Evolutionary conservation across 2,329 filamentous ascomycete genomes (phyloP), one percentile per base, ranked within the genome.

Genomic region (Nemania serpens): DNA sequence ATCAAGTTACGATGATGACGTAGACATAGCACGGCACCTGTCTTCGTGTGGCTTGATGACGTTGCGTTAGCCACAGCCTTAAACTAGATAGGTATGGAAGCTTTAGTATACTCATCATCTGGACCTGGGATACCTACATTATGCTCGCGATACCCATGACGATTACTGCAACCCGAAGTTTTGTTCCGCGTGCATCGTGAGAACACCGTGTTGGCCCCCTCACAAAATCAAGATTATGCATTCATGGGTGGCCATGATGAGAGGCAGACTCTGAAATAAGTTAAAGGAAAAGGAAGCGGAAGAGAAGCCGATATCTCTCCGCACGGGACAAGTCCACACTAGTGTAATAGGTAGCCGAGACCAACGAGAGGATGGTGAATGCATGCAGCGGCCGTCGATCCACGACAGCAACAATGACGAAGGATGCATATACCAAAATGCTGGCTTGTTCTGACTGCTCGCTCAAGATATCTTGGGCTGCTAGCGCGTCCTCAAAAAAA

Each of bases 11-110:
- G 52, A 22, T 60, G 37, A 60, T 63, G 61, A 63, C 61, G 61
- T 63, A 11, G 12, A 54, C 39, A 17, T 51, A 12, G 17, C 18
- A 29, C 18, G 6, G 39, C 59, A 25, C 13, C 29, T 43, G 34
- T 39, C 11, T n/a, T 10, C 20, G 20, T 50, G 59, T 59, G 59
- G 59, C 59, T 62, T 58, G 46, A 62, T 59, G 55, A 62, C 56
- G 60, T 59, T 48, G 45, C 22, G 20, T 47, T 39, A 54, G 59
- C 59, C 55, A 62, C 50, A 62, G 47, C 18, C 55, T 41, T 51
- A 9, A n/a, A 46, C 15, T n/a, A 18, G 11, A 42, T 42, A 3
- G 6, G n/a, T 17, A 56, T n/a, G 33, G 33, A 50, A 34, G 41
- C 34, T 17, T 39, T 13, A n/a, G n/a, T 12, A 36, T 34, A 22